Percentiles rank a stretch among this genome's conserved stretches.
Evolutionary conservation across 148 eudicot species (phyloP).

Genomic region (Silene latifolia): DNA sequence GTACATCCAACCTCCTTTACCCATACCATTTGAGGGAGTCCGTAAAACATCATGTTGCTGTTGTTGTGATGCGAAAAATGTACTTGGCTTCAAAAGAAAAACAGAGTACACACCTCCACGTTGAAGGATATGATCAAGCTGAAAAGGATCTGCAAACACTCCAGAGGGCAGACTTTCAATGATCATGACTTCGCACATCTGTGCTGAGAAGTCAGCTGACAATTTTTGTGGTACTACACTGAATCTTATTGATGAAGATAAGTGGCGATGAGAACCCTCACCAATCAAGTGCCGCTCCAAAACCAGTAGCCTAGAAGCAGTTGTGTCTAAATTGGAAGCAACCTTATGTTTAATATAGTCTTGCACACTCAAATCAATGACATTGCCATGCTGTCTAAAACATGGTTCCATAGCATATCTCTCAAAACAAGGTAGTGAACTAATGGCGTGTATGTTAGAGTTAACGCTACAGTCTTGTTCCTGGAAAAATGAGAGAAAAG

Average conservation of each 20-base stretch:
- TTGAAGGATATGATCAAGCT: slow-evolving; percentile 64
- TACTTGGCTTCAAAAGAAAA: slow-evolving; percentile 6
- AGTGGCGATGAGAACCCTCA: slow-evolving; percentile 83
- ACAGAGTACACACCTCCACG: slow-evolving; percentile 56
- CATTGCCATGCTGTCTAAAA: slow-evolving; percentile 41
- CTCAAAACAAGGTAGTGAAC: slow-evolving; percentile 24
- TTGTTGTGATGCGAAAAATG: too few species aligned
- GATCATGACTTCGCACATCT: slow-evolving; percentile 49
- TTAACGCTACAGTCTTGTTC: not conserved
- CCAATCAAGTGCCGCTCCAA: slow-evolving; percentile 53
- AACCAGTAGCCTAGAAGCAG: slow-evolving; percentile 17
- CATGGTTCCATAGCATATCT: slow-evolving; percentile 44
- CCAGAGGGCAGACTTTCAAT: slow-evolving; percentile 80
- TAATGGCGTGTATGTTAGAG: slow-evolving; percentile 8
- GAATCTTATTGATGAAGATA: slow-evolving; percentile 48
- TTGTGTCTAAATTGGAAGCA: not conserved
- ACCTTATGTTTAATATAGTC: slow-evolving; percentile 38
- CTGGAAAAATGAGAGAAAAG: slow-evolving; percentile 8
- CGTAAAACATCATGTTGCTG: too few species aligned
- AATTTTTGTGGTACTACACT: slow-evolving; percentile 28
- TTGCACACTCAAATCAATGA: slow-evolving; percentile 38
- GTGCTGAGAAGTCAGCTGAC: slow-evolving; percentile 28
- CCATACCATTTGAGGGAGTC: too few species aligned
- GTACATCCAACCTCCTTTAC: too few species aligned
- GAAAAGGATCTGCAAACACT: slow-evolving; percentile 92